Percentiles rank a stretch among this genome's conserved stretches.
Conservation (phyloP, 2,329 filamentous ascomycete genomes). For the Penicillium aurantiogriseum region DNA sequence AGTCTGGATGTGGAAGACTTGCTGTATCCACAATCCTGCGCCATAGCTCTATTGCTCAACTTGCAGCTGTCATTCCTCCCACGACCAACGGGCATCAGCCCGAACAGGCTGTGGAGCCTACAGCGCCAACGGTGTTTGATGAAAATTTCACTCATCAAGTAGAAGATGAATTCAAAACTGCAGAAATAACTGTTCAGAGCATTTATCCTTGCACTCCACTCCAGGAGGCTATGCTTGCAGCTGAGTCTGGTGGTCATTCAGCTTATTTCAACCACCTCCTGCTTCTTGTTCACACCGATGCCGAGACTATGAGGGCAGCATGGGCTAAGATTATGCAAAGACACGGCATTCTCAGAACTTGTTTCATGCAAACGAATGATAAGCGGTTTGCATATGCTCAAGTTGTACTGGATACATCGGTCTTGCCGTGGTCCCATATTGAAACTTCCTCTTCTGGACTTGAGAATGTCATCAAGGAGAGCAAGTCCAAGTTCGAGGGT, state of each 20-base stretch:
- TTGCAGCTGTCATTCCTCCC: slow-evolving; percentile 45
- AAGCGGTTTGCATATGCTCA: slow-evolving; percentile 66
- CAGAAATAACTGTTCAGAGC: slow-evolving; percentile 46
- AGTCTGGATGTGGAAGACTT: slow-evolving; percentile 48
- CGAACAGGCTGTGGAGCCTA: not conserved
- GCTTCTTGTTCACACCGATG: slow-evolving; percentile 57
- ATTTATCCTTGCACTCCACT: slow-evolving; percentile 81
- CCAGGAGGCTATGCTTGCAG: slow-evolving; percentile 82
- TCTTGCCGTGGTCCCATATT: slow-evolving; percentile 46
- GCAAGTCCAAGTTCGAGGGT: slow-evolving; percentile 32
- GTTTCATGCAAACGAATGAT: slow-evolving; percentile 66
- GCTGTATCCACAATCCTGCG: slow-evolving; percentile 70
- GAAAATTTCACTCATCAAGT: slow-evolving; percentile 32
- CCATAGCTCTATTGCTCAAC: slow-evolving; percentile 62
- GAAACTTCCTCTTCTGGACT: slow-evolving; percentile 39
- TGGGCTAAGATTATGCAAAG: slow-evolving; percentile 65
- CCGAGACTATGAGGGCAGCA: slow-evolving; percentile 52
- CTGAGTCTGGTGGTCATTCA: slow-evolving; percentile 45
- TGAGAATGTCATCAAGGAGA: slow-evolving; percentile 48
- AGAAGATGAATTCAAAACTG: slow-evolving; percentile 31
- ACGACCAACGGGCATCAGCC: slow-evolving; percentile 2
- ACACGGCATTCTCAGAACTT: slow-evolving; percentile 76
- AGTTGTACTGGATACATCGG: slow-evolving; percentile 58
- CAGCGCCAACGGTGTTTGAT: slow-evolving; percentile 19
- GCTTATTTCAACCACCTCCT: slow-evolving; percentile 73